Conservation (phyloP, 805 yeast genomes). For the Barnettozyma botsteinii region DNA sequence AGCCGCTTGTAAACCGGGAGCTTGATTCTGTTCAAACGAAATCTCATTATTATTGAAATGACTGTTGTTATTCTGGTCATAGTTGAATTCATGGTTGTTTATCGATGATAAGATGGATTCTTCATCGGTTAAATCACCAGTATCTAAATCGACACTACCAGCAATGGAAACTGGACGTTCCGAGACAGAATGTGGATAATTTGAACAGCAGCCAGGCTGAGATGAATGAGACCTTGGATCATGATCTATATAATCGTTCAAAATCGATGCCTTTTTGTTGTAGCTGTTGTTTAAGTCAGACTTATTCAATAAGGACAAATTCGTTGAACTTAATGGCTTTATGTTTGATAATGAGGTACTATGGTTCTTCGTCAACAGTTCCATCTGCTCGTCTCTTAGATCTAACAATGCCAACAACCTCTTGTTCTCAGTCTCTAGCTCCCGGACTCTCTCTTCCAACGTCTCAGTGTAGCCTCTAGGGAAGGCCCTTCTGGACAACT, state of each 20-base stretch:
- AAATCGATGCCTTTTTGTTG: no score
- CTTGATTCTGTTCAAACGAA: conserved; percentile 59
- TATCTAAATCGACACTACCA: conserved; percentile 47
- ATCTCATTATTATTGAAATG: conserved; percentile 27
- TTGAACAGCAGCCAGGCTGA: conserved; percentile 56
- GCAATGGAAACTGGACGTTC: conserved; percentile 61
- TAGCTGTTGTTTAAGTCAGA: conserved; percentile 3
- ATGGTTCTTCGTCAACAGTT: conserved; percentile 28
- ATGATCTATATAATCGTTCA: conserved; percentile 18
- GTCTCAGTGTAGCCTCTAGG: conserved; percentile 93
- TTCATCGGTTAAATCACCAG: conserved; percentile 45
- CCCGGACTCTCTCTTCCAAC: conserved; percentile 81
- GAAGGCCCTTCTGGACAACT: conserved; percentile 76
- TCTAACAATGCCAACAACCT: conserved; percentile 59
- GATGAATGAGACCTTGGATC: conserved; percentile 29
- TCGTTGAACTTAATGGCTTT: conserved; percentile 29
- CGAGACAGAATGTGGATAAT: conserved; percentile 48
- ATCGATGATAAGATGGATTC: conserved; percentile 28
- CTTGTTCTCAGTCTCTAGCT: conserved; percentile 74
- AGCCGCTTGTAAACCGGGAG: conserved; percentile 72
- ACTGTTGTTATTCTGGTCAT: conserved; percentile 4
- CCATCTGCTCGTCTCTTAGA: conserved; percentile 58
- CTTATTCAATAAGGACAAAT: conserved; percentile 29
- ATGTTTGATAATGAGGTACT: conserved; percentile 8
- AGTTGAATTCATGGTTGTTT: conserved; percentile 1